Conservation (phyloP, 495 filamentous ascomycete species). For the Hypoxylon crocopeplum region DNA sequence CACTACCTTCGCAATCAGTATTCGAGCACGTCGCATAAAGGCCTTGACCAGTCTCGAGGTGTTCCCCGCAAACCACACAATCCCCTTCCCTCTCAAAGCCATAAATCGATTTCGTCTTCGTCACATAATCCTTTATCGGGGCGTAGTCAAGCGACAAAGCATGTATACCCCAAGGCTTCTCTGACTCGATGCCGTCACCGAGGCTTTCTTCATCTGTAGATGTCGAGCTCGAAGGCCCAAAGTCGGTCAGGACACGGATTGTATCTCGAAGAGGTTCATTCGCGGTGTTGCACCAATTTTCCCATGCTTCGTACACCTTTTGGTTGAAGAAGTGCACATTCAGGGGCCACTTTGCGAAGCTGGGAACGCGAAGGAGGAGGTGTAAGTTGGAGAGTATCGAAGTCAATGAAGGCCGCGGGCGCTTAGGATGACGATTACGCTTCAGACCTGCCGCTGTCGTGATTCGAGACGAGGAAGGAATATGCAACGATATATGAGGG, state of each 20-base stretch:
- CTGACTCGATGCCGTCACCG: constrained; percentile 8
- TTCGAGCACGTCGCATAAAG: constrained; percentile 75
- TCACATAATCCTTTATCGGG: constrained; percentile 68
- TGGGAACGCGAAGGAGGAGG: constrained; percentile 75
- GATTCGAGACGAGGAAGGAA: constrained; percentile 63
- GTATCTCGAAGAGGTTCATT: constrained; percentile 54
- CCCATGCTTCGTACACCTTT: constrained; percentile 74
- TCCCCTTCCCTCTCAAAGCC: constrained; percentile 60
- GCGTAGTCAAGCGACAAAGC: constrained; percentile 71
- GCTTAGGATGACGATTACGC: constrained; percentile 51
- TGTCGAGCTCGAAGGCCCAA: constrained; percentile 30
- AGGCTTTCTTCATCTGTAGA: background rate
- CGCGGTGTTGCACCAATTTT: constrained; percentile 60
- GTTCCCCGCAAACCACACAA: constrained; percentile 69
- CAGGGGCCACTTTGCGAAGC: constrained; percentile 84
- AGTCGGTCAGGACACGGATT: constrained; percentile 65
- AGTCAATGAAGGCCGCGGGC: constrained; percentile 64
- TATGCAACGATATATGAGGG: constrained; percentile 75
- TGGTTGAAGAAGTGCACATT: constrained; percentile 77
- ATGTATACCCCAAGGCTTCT: constrained; percentile 54
- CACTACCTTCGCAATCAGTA: constrained; percentile 66
- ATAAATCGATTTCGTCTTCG: constrained; percentile 72
- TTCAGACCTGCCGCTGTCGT: constrained; percentile 47
- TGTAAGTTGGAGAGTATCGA: constrained; percentile 78
- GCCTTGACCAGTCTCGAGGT: constrained; percentile 54